Evolutionary conservation across 2,329 filamentous ascomycete genomes (phyloP).

Genomic region (Coniella lustricola): DNA sequence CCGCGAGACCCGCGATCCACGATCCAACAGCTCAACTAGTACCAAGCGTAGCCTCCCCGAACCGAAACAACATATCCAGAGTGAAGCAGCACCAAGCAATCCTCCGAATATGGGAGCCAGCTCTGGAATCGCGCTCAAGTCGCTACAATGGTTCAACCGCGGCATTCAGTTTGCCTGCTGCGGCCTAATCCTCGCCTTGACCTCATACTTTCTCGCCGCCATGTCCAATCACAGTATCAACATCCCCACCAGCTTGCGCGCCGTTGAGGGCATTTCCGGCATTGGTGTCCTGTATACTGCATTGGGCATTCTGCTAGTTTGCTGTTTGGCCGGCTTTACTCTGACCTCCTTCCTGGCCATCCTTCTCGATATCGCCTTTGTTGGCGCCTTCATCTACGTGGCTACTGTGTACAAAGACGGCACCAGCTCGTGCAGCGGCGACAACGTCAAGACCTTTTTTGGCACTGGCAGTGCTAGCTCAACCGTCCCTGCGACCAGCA

Average conservation of each 20-base stretch:
- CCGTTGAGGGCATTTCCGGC: slow-evolving; percentile 73
- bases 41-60: too few species aligned
- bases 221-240: slow-evolving; percentile 55
- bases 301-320: slow-evolving; percentile 65
- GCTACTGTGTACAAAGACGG: slow-evolving; percentile 68
- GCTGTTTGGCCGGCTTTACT: slow-evolving; percentile 68
- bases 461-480: slow-evolving; percentile 53
- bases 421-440: slow-evolving; percentile 52
- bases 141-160: slow-evolving; percentile 64
- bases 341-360: slow-evolving; percentile 69
- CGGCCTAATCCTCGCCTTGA: slow-evolving; percentile 68
- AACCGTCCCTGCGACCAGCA: slow-evolving; percentile 40
- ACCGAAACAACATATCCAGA: too few species aligned
- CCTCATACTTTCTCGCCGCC: slow-evolving; percentile 76
- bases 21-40: too few species aligned
- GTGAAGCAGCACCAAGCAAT: background rate
- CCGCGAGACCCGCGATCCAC: too few species aligned
- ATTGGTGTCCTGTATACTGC: slow-evolving; percentile 67
- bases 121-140: slow-evolving; percentile 57
- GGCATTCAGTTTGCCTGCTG: slow-evolving; percentile 66
- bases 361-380: slow-evolving; percentile 69
- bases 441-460: slow-evolving; percentile 57
- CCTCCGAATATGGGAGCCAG: slow-evolving; percentile 45
- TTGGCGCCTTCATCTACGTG: slow-evolving; percentile 73
- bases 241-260: slow-evolving; percentile 61